phyloP scores from a whole-genome alignment of 495 filamentous ascomycete genomes.

The Hapsidospora chrysogenum region DNA sequence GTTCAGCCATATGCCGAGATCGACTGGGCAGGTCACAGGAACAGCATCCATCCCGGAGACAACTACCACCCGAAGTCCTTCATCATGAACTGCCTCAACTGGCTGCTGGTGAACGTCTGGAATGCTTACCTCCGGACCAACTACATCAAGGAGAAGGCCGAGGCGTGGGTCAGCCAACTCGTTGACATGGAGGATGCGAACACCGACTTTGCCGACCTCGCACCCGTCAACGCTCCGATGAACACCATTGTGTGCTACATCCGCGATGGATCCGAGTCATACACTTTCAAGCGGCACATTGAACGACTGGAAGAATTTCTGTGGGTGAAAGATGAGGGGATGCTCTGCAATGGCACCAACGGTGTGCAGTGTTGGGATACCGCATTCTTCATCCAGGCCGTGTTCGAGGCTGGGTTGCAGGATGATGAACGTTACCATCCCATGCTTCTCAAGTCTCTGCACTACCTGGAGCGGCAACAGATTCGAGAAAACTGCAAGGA shows the following conservation, averaged over 20 bases:
- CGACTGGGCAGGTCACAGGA: conserved; percentile 59
- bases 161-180: conserved; percentile 53
- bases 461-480: conserved; percentile 84
- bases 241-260: conserved; percentile 75
- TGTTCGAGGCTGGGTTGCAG: conserved; percentile 63
- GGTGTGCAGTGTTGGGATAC: conserved; percentile 97
- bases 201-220: conserved; percentile 72
- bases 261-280: conserved; percentile 60
- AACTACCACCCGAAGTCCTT: conserved; percentile 89
- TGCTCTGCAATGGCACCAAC: conserved; percentile 92
- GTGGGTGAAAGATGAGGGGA: conserved; percentile 84
- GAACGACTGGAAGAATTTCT: conserved; percentile 73
- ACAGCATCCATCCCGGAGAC: conserved; percentile 61
- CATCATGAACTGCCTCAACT: conserved; percentile 61
- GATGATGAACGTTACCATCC: conserved; percentile 60
- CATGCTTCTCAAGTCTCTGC: conserved; percentile 69
- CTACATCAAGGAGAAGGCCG: conserved; percentile 41
- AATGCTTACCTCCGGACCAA: conserved; percentile 52
- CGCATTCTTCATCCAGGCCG: conserved; percentile 67
- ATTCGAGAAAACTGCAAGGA: conserved; percentile 71
- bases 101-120: conserved; percentile 59
- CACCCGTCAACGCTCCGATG: conserved; percentile 79
- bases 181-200: conserved; percentile 82
- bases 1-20: conserved; percentile 64
- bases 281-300: conserved; percentile 59